These are phyloP conservation scores for Leccinum variicolor DNA, from an alignment of 768 basidiomycete genomes.

Conservation along the genomic window DNA sequence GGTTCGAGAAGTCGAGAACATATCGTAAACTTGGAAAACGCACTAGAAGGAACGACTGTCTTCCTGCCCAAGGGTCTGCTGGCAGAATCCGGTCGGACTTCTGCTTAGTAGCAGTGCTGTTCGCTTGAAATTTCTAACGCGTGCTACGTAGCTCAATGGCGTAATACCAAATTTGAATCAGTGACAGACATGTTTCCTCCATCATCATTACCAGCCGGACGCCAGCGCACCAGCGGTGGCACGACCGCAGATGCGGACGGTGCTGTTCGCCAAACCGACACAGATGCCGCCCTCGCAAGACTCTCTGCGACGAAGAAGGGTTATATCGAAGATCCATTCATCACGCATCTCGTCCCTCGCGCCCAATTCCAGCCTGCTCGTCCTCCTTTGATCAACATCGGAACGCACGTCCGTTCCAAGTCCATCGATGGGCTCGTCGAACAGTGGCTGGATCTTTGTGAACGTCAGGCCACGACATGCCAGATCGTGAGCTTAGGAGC, in stretches of 20 bases:
- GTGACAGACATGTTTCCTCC: conserved; percentile 12
- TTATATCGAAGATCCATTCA: conserved; percentile 80
- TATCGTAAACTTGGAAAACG: background rate
- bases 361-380: conserved; percentile 56
- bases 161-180: background rate
- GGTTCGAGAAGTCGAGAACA: too few relatives aligned
- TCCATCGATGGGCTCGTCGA: conserved; percentile 77
- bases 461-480: conserved; percentile 43
- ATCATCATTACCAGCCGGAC: conserved; percentile 4
- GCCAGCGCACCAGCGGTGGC: conserved; percentile 9
- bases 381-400: conserved; percentile 92
- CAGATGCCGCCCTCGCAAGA: conserved; percentile 79
- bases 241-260: conserved; percentile 46
- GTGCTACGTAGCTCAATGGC: too few relatives aligned
- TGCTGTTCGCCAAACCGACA: conserved; percentile 73
- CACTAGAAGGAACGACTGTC: too few relatives aligned
- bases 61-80: too few relatives aligned
- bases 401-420: conserved; percentile 82
- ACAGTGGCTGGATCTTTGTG: conserved; percentile 53
- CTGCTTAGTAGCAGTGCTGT: too few relatives aligned
- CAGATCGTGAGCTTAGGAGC: conserved; percentile 96
- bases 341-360: conserved; percentile 63
- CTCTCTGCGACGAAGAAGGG: conserved; percentile 78
- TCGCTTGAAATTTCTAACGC: background rate
- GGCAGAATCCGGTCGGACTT: background rate